Evolutionary conservation across 441 rosid genomes (phyloP), one percentile per base, ranked within the genome.

Genomic region (Daphne laureola): DNA sequence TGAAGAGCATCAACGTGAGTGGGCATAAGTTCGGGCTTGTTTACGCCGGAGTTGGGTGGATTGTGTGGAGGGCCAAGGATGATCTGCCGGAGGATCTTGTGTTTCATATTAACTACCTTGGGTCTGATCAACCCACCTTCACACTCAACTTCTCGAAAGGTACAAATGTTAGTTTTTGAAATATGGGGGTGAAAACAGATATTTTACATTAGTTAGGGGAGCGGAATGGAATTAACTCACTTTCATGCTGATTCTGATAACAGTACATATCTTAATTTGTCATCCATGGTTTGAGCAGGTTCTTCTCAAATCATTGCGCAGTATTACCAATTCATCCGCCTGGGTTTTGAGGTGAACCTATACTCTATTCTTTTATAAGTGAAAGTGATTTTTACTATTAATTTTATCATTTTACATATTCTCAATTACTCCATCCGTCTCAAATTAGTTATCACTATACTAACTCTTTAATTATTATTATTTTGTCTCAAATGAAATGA

Each of bases 21-120:
- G 96, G 90, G 2, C 96, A 87, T 63, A 84, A 87, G 72, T 82
- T 80, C 60, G 96, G 89, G 14, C 89, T 88, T 26, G 91, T 83
- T 7, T 83, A 86, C 53, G 86, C 92, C 8, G 90, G 92, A 3
- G 71, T 86, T 46, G 87, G 95, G 26, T 86, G 95, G 90, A 75
- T 72, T 48, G 62, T 89, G 12, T 86, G 92, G 96, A 78, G 87
- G 74, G 75, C 58, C 63, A 81, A 83, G 63, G 86, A 78, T 12
- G 87, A 86, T 68, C 74, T 89, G 63, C 96, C 96, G 0, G 90
- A 83, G 0, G 95, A 89, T 4, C 96, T 89, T 2, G 72, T 89
- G 59, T 89, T 83, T 60, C 95, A 78, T 69, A 89, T 86, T 57
- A 88, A 88, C 72, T 85, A 88, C 72, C 86, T 89, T 47, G 90